A percentile compares a stretch with the other conserved stretches of the same genome.
phyloP scores from a whole-genome alignment of 2,329 filamentous ascomycete species.

The Fusarium concolor region DNA sequence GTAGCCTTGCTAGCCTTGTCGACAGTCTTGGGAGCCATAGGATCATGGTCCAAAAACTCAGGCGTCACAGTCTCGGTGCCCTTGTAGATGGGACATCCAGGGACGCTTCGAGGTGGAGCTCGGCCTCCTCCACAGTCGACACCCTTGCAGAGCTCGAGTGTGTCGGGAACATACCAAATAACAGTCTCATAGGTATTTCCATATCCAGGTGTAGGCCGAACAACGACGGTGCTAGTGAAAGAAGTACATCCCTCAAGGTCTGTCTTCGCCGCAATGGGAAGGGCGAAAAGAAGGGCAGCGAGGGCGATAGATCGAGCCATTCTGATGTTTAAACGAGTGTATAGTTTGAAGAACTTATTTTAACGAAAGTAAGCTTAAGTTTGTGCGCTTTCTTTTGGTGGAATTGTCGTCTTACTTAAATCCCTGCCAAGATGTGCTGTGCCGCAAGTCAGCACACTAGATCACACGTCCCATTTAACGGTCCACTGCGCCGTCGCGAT shows the following conservation, averaged over 20 bases:
- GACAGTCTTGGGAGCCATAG: neutral
- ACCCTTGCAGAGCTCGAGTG: constrained; percentile 1
- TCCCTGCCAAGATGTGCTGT: constrained; percentile 6
- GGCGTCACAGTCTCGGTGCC: constrained; percentile 7
- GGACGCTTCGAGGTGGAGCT: constrained; percentile 2
- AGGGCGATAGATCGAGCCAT: constrained; percentile 5
- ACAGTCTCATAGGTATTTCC: constrained; percentile 3
- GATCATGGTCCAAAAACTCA: neutral
- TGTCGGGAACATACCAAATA: neutral
- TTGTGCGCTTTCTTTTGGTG: neutral
- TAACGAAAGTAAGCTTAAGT: neutral
- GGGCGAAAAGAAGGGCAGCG: neutral
- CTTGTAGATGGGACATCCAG: constrained; percentile 5
- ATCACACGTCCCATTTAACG: neutral
- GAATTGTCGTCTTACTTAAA: neutral
- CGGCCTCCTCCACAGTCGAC: constrained; percentile 8
- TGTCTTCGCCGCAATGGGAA: neutral
- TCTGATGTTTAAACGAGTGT: neutral
- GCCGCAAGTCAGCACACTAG: neutral
- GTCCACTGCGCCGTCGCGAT: neutral
- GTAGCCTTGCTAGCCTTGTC: neutral
- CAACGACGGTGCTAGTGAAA: constrained; percentile 5
- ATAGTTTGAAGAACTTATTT: neutral
- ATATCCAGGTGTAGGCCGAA: neutral
- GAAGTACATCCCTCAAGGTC: neutral